A percentile compares a stretch with the other conserved stretches of the same genome.
Conservation (phyloP, 805 yeast genomes). For the Suhomyces sp. region DNA sequence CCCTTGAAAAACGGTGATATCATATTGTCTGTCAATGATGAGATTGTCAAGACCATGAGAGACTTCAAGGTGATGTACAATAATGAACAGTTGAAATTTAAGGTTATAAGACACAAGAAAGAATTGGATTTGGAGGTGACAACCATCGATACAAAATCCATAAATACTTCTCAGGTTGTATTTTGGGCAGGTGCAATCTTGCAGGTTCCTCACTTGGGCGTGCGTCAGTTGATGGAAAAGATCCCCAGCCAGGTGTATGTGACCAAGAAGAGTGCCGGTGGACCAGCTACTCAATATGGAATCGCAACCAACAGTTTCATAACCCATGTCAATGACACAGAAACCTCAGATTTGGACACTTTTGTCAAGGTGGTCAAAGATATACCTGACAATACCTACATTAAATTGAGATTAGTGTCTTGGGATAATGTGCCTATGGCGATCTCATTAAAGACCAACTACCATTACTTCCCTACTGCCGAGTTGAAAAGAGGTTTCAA, state of each 20-base stretch:
- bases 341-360: conserved; percentile 66
- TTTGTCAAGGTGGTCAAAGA: conserved; percentile 64
- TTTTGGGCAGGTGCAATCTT: conserved; percentile 82
- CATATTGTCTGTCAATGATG: conserved; percentile 64
- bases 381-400: conserved; percentile 77
- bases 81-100: conserved; percentile 48
- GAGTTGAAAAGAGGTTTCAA: conserved; percentile 49
- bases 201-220: conserved; percentile 92
- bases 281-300: conserved; percentile 83
- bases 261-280: conserved; percentile 69
- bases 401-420: conserved; percentile 75
- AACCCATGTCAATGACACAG: conserved; percentile 79
- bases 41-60: conserved; percentile 60
- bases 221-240: conserved; percentile 73
- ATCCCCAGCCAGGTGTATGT: conserved; percentile 85
- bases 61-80: conserved; percentile 57
- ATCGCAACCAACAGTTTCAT: conserved; percentile 78
- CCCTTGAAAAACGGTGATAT: conserved; percentile 69
- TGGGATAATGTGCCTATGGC: conserved; percentile 88
- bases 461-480: conserved; percentile 81
- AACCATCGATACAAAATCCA: conserved; percentile 55
- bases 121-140: conserved; percentile 61
- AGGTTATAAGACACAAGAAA: conserved; percentile 68
- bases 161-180: conserved; percentile 64
- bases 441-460: conserved; percentile 77